Base-by-base conservation (phyloP, 2,329 filamentous ascomycete genomes). In the Fusarium sp. region DNA sequence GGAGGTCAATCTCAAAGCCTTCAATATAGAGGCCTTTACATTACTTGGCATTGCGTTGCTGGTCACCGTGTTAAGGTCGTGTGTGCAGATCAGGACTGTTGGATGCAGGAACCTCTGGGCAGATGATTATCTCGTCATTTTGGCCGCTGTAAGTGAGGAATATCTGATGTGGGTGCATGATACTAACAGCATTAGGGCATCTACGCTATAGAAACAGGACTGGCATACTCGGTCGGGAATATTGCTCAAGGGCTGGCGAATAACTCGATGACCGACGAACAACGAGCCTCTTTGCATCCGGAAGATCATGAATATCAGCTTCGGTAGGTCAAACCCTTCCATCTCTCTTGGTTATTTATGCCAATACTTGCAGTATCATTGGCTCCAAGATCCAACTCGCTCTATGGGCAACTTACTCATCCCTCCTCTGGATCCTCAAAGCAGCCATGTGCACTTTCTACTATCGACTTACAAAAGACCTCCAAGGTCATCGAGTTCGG, bases 101-200 rank as follows among this genome's bases (percentile, higher is more conserved):
- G 88, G 89, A 18, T 79, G 85, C 41, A 80, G 78, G 61, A 82
- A 83, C n/a, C 84, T 91, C 61, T 83, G 85, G 70, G 81, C 84
- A 2, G 89, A 91, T 76, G 90, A 92, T 68, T 90, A 88, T 72
- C 75, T 91, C 35, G 88, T 90, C 79, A 78, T 86, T 47, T n/a
- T 89, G 22, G 88, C 85, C 9, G 83, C 83, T 66, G 86, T 90
- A 53, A 57, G 79, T 68, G 20, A 12, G 6, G 4, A 14, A 20
- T 20, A 5, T 18, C 5, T 10, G 6, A 20, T 29, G 7, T 29
- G 5, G 3, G 15, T 27, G 13, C 25, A 13, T 27, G 7, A 12
- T 17, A 25, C 58, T 67, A 20, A 62, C n/a, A 27, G 4, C 4
- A 1, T 5, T 66, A 89, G 86, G 76, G 86, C 5, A 81, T 88